These are phyloP conservation scores for Candida namnaoensis DNA, from an alignment of 805 yeast species.

Conservation along the genomic window DNA sequence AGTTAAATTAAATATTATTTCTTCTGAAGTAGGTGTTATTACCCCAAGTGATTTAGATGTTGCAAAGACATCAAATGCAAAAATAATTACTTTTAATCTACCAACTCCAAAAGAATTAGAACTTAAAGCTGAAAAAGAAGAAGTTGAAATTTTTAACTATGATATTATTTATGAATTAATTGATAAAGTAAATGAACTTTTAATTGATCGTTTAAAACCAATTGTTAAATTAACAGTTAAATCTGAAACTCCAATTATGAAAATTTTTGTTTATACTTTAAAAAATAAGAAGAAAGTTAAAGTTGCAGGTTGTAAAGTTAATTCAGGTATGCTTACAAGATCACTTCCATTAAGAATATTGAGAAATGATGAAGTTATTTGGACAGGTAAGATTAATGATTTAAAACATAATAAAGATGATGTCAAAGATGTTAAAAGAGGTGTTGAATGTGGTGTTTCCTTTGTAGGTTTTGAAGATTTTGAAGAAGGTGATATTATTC, in stretches of 20 bases:
- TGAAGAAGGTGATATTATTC: conserved; percentile 67
- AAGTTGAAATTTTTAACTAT: conserved; percentile 53
- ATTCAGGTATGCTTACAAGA: conserved; percentile 57
- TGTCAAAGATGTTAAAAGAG: conserved; percentile 68
- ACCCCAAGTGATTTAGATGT: conserved; percentile 58
- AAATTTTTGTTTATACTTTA: conserved; percentile 60
- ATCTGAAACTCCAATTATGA: conserved; percentile 63
- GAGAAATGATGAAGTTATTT: conserved; percentile 38
- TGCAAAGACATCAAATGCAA: conserved; percentile 64
- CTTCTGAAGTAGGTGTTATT: conserved; percentile 72
- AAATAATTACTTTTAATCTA: conserved; percentile 72
- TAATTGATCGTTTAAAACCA: conserved; percentile 56
- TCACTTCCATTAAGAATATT: conserved; percentile 49
- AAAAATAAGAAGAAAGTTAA: conserved; percentile 43
- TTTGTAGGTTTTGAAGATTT: conserved; percentile 62
- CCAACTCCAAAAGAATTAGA: conserved; percentile 51
- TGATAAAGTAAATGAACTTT: conserved; percentile 66
- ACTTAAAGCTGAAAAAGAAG: conserved; percentile 45
- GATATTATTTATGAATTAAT: conserved; percentile 83
- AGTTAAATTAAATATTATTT: conserved; percentile 60
- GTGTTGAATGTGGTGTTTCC: conserved; percentile 83
- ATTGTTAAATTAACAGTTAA: conserved; percentile 54
- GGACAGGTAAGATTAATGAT: conserved; percentile 58
- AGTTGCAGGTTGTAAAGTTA: conserved; percentile 85
- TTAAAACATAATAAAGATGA: conserved; percentile 80